Evolutionary conservation across 345 rosid genomes (phyloP).

Genomic region (Eucalyptus erythrocorys): DNA sequence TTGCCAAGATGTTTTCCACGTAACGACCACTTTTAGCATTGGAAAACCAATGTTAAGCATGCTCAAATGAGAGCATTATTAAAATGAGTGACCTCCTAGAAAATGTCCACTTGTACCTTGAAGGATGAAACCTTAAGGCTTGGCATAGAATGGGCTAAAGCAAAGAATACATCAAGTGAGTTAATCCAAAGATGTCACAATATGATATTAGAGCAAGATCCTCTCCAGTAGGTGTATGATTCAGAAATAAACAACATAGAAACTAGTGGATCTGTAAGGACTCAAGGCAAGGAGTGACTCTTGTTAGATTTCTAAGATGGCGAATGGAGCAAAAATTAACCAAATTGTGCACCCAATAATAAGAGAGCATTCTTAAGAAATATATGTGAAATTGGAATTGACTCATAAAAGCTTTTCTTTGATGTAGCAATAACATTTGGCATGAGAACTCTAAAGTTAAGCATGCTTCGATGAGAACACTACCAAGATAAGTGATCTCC

Average conservation of each 20-base stretch:
- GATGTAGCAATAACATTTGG: neutral
- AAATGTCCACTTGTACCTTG: too few relatives aligned
- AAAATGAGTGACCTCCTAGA: too few relatives aligned
- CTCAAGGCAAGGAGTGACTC: neutral
- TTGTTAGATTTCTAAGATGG: neutral
- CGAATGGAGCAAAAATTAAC: neutral
- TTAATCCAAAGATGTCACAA: too few relatives aligned
- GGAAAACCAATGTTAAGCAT: too few relatives aligned
- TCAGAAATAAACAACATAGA: too few relatives aligned
- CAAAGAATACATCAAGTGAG: neutral
- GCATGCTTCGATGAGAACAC: neutral
- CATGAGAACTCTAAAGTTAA: neutral
- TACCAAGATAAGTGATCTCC: neutral
- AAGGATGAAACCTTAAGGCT: too few relatives aligned
- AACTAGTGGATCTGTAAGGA: neutral
- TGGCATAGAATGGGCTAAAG: neutral
- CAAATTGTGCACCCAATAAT: neutral
- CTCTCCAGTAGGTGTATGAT: too few relatives aligned
- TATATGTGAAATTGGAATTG: neutral
- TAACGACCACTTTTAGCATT: too few relatives aligned
- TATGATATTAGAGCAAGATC: too few relatives aligned
- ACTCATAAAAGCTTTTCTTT: neutral
- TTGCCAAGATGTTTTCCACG: too few relatives aligned
- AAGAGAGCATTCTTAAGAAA: neutral
- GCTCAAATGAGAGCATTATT: too few relatives aligned